phyloP scores from a whole-genome alignment of 2,329 filamentous ascomycete species.

The Stachybotrys chartarum region DNA sequence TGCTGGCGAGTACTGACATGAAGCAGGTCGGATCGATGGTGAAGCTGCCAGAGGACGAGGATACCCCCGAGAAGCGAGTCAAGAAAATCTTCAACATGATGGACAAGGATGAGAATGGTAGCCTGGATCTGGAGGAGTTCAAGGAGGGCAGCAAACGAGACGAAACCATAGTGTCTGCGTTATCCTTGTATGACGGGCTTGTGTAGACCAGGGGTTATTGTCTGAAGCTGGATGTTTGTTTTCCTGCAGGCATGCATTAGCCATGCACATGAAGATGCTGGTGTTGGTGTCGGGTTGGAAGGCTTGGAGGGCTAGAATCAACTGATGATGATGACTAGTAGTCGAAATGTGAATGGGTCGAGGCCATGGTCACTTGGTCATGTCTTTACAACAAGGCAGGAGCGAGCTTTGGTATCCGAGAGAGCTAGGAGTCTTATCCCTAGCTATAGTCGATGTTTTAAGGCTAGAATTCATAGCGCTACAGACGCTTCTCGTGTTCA shows the following conservation, averaged over 20 bases:
- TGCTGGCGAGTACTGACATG: conserved; percentile 5
- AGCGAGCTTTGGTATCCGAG: too few relatives aligned
- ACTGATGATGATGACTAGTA: too few relatives aligned
- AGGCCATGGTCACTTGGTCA: too few relatives aligned
- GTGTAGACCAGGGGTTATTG: conserved; percentile 48
- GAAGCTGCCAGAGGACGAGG: conserved; percentile 95
- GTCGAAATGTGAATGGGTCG: too few relatives aligned
- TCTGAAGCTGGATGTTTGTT: not conserved
- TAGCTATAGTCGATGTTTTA: too few relatives aligned
- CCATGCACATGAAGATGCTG: not conserved
- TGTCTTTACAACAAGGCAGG: too few relatives aligned
- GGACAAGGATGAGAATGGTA: conserved; percentile 99
- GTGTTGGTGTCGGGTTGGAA: too few relatives aligned
- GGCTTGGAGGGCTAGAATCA: too few relatives aligned
- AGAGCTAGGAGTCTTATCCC: too few relatives aligned
- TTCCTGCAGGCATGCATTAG: not conserved
- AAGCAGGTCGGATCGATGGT: conserved; percentile 94
- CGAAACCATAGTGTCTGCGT: conserved; percentile 94
- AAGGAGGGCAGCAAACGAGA: conserved; percentile 98
- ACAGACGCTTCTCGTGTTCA: too few relatives aligned
- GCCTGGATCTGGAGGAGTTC: conserved; percentile 94
- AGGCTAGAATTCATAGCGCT: too few relatives aligned
- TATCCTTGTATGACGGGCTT: conserved; percentile 92
- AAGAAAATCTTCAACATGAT: conserved; percentile 99
- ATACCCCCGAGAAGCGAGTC: conserved; percentile 97